phyloP scores from a whole-genome alignment of 768 basidiomycete species.

The Russula earlei region DNA sequence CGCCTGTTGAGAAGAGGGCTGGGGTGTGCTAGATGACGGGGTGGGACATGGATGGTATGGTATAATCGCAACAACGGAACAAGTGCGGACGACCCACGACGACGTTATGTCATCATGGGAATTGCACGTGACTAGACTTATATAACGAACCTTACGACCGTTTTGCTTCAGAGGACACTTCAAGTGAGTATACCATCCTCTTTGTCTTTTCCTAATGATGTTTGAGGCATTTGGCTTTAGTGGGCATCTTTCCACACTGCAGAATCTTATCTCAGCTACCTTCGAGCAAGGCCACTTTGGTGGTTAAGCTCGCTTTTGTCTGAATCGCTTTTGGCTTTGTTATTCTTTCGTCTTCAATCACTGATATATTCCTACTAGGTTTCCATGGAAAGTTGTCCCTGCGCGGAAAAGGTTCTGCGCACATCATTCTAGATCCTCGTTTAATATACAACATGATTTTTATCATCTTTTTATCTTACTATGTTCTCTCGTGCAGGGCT shows the following conservation, averaged over 20 bases:
- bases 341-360: background rate
- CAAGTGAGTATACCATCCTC: constrained; percentile 24
- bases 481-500: too few relatives aligned
- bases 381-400: constrained; percentile 25
- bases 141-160: background rate
- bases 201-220: constrained; percentile 42
- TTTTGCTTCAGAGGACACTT: too few relatives aligned
- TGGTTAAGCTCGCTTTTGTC: constrained; percentile 37
- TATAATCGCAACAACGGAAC: too few relatives aligned
- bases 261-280: constrained; percentile 89
- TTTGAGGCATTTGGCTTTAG: constrained; percentile 96
- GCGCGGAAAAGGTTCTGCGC: too few relatives aligned
- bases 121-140: constrained; percentile 4
- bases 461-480: too few relatives aligned
- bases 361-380: constrained; percentile 1
- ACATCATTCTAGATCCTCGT: too few relatives aligned
- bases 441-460: too few relatives aligned
- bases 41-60: too few relatives aligned
- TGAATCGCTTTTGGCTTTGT: constrained; percentile 28
- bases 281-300: constrained; percentile 49
- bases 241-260: constrained; percentile 57
- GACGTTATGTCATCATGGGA: too few relatives aligned
- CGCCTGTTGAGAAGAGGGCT: constrained; percentile 16
- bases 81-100: too few relatives aligned
- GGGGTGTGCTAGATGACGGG: constrained; percentile 15